A percentile compares a stretch with the other conserved stretches of the same genome.
phyloP scores from a whole-genome alignment of 1,284 basidiomycete genomes.

The Macrocybe sp. region DNA sequence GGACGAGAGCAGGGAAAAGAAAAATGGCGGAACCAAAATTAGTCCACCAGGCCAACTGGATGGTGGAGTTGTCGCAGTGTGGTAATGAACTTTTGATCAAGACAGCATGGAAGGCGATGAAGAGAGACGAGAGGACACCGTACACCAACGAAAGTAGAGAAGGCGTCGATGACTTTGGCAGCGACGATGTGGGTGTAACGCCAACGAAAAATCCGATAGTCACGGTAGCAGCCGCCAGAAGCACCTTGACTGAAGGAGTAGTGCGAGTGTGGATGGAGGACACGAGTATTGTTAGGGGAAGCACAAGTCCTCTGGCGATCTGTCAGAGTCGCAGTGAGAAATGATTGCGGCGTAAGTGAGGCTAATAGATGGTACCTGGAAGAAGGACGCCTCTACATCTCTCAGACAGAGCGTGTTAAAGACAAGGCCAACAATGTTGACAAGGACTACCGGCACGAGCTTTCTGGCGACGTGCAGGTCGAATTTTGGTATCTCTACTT shows the following conservation, averaged over 20 bases:
- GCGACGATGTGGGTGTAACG: constrained; percentile 43
- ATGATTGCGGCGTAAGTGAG: background rate
- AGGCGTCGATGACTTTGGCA: constrained; percentile 37
- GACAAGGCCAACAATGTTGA: constrained; percentile 67
- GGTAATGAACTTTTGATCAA: constrained; percentile 67
- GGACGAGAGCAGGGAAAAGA: constrained; percentile 54
- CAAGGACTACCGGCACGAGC: constrained; percentile 55
- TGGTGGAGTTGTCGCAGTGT: constrained; percentile 61
- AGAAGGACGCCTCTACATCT: constrained; percentile 73
- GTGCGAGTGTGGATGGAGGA: constrained; percentile 48
- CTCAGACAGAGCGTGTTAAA: constrained; percentile 76
- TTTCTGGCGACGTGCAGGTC: constrained; percentile 50
- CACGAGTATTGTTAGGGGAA: constrained; percentile 70
- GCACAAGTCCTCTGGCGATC: constrained; percentile 75
- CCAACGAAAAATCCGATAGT: constrained; percentile 63
- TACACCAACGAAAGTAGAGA: constrained; percentile 57
- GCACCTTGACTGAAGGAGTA: constrained; percentile 41
- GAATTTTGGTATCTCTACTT: constrained; percentile 52
- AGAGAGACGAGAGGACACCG: constrained; percentile 64
- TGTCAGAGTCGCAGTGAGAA: constrained; percentile 22
- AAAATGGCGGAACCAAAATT: constrained; percentile 64
- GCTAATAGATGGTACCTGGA: constrained; percentile 43
- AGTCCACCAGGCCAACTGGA: constrained; percentile 73
- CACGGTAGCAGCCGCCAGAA: constrained; percentile 52
- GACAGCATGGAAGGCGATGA: constrained; percentile 71